Percentiles rank a stretch among this genome's conserved stretches.
These are phyloP conservation scores for Russula lepida DNA, from an alignment of 768 basidiomycete genomes.

Conservation along the genomic window DNA sequence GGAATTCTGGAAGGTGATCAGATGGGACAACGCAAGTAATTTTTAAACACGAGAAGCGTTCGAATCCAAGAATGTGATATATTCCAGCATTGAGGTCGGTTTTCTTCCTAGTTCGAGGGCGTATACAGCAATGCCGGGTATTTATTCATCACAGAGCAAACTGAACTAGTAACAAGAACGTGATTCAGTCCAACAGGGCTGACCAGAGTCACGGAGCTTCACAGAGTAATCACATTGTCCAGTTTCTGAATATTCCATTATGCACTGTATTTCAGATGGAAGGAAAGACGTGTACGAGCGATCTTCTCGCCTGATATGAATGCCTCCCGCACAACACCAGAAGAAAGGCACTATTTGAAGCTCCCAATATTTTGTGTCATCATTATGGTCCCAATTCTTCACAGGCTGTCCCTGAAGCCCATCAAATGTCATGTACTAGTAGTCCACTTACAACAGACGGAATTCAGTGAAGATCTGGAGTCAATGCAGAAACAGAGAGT, in stretches of 20 bases:
- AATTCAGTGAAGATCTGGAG: no score
- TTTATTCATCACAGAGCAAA: background rate
- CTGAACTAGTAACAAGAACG: no score
- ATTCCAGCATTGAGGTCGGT: background rate
- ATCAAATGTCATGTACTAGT: conserved; percentile 33
- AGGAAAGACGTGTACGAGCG: no score
- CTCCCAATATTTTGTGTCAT: no score
- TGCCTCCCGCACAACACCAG: background rate
- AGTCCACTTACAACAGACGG: conserved; percentile 37
- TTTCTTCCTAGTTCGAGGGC: background rate
- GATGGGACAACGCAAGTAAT: background rate
- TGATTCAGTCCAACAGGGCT: no score
- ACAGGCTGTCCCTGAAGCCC: conserved; percentile 50
- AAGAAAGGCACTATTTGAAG: no score
- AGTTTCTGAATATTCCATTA: no score
- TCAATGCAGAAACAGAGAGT: no score
- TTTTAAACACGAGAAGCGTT: background rate
- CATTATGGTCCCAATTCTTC: background rate
- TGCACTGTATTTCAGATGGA: no score
- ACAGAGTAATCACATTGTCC: no score
- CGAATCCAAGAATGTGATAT: background rate
- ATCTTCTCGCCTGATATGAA: background rate
- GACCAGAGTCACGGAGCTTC: no score
- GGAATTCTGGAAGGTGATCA: background rate
- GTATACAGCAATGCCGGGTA: background rate